These are phyloP conservation scores for Fusarium nelsonii DNA, from an alignment of 2,329 filamentous ascomycete species.

Conservation along the genomic window DNA sequence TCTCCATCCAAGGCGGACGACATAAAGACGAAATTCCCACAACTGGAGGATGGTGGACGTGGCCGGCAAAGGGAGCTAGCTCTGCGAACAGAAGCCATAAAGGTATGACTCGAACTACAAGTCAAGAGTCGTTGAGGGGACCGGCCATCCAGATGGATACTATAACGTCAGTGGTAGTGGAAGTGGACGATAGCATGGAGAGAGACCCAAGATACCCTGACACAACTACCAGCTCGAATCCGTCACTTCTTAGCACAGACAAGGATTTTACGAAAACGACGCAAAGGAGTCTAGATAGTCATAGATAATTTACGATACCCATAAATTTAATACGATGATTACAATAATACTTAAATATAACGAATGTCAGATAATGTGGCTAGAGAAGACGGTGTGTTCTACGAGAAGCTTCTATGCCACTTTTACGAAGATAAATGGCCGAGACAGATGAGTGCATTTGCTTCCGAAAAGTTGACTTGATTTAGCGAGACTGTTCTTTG, in stretches of 20 bases:
- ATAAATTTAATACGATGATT: neutral
- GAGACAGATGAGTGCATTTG: neutral
- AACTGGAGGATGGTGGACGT: slow-evolving; percentile 49
- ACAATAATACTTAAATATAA: neutral
- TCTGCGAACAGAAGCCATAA: slow-evolving; percentile 21
- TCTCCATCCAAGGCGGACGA: slow-evolving; percentile 53
- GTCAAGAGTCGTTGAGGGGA: slow-evolving; percentile 52
- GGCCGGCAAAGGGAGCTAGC: slow-evolving; percentile 28
- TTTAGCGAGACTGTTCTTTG: no score
- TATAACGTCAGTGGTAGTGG: slow-evolving; percentile 58
- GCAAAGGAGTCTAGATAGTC: slow-evolving; percentile 18
- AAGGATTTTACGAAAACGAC: slow-evolving; percentile 39
- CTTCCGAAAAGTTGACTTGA: neutral
- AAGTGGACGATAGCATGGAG: slow-evolving; percentile 50
- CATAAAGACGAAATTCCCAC: slow-evolving; percentile 23
- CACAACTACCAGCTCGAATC: slow-evolving; percentile 40
- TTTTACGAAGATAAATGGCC: neutral
- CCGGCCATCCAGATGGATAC: slow-evolving; percentile 60
- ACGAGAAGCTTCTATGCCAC: neutral
- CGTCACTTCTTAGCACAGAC: slow-evolving; percentile 48
- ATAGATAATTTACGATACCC: slow-evolving; percentile 1
- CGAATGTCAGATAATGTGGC: no score
- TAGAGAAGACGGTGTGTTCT: no score
- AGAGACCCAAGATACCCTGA: slow-evolving; percentile 46
- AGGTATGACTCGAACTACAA: slow-evolving; percentile 43